phyloP scores from a whole-genome alignment of 1,284 basidiomycete genomes.

The Salmacisia buchloeana region DNA sequence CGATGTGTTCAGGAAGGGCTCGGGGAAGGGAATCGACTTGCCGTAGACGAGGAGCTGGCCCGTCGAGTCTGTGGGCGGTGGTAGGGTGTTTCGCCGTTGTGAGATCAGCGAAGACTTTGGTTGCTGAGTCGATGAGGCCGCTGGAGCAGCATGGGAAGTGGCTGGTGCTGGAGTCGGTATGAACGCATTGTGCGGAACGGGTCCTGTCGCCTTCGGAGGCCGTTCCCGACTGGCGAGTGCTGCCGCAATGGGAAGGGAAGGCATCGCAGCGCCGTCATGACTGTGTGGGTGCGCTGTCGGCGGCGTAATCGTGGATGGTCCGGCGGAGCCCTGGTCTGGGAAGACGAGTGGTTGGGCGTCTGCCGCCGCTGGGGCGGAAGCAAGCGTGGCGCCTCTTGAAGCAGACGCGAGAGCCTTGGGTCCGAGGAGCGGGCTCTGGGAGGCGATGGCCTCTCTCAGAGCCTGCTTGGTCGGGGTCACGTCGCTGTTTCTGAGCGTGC shows the following conservation, averaged over 20 bases:
- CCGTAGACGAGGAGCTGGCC: constrained; percentile 25
- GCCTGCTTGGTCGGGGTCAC: too few species aligned
- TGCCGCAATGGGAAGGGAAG: neutral
- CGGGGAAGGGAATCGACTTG: constrained; percentile 30
- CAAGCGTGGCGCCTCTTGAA: neutral
- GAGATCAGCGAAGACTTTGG: neutral
- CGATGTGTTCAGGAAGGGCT: neutral
- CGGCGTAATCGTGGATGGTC: constrained; percentile 6
- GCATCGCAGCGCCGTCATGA: neutral
- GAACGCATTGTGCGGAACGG: neutral
- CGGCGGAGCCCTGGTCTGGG: constrained; percentile 6
- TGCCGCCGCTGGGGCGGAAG: constrained; percentile 18
- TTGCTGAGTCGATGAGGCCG: neutral
- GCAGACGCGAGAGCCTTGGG: too few species aligned
- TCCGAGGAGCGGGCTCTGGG: too few species aligned
- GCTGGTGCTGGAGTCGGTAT: neutral
- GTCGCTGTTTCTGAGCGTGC: neutral
- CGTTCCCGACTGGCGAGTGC: neutral
- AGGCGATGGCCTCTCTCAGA: too few species aligned
- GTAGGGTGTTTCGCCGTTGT: constrained; percentile 5
- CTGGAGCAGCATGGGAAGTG: neutral
- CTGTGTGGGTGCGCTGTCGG: neutral
- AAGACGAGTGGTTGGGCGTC: constrained; percentile 17
- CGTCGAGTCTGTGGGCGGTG: constrained; percentile 6
- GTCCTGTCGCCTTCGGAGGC: neutral